Evolutionary conservation across 805 yeast species (phyloP), one percentile per base, ranked within the genome.

Genomic region (Metschnikowia shivogae): DNA sequence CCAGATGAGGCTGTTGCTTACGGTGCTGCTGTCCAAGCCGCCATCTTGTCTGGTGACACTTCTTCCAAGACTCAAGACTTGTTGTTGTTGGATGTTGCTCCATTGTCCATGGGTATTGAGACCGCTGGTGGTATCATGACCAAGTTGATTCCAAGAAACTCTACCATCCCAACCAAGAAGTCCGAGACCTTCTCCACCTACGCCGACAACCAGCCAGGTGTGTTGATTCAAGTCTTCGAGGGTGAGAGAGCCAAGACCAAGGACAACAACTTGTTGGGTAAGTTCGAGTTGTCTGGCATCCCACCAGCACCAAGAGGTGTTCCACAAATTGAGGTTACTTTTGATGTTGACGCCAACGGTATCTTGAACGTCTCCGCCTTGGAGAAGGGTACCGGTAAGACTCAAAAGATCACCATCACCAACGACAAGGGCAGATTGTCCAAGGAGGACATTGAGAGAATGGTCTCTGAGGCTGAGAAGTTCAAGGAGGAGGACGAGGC

Each of bases 81-180:
- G 71, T 77, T 92, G 67, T 80, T 90, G 65, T 81, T 92, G 68
- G 98, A 90, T 81, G 97, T 90, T 70, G 95, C 97, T 63, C 97
- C 98, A 72, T 80, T 90, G 68, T 90, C 97, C 45, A 72, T 89
- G 61, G 98, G 98, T 83, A 89, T 90, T 73, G 97, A 90, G 78
- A 90, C 97, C 58, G 97, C 97, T 63, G 97, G 98, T 80, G 97
- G 97, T 82, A 90, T 89, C 74, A 89, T 90, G 96, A 90, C 97
- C 71, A 88, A 88, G 77, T 83, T 90, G 75, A 90, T 92, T 64
- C 96, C 97, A 77, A 86, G 99, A 81, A 92, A 92, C 86, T 85
- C 96, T 46, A 89, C 97, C 52, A 89, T 90, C 60, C 98, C 98
- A 73, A 87, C 96, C 72, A 89, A 89, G 83, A 90, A 90, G 78